Conservation (phyloP, 2,329 filamentous ascomycete genomes). For the Ophiocordyceps polyrhachis-furcata region DNA sequence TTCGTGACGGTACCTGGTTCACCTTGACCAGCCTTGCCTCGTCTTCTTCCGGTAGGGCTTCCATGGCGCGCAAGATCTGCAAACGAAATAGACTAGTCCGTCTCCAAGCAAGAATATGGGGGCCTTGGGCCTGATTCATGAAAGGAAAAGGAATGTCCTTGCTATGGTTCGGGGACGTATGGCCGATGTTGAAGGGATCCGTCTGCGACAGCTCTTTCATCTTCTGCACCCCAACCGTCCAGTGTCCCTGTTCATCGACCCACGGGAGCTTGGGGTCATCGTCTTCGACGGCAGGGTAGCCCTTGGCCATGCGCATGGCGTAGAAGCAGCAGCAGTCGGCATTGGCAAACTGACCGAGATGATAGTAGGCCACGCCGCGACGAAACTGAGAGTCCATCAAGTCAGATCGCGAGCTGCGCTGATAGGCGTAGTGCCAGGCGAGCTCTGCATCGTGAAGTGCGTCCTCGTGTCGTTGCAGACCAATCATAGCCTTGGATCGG, state of each 20-base stretch:
- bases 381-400: conserved; percentile 72
- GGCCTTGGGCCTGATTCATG: not conserved
- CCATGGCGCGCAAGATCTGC: conserved; percentile 26
- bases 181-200: conserved; percentile 12
- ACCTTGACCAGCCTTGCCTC: conserved; percentile 26
- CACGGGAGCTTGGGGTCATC: conserved; percentile 10
- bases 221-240: conserved; percentile 19
- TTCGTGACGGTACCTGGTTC: conserved; percentile 11
- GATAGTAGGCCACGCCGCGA: conserved; percentile 54
- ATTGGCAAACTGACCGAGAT: conserved; percentile 54
- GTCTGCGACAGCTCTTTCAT: conserved; percentile 11
- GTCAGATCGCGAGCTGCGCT: conserved; percentile 54
- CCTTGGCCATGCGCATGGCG: conserved; percentile 23
- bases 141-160: not conserved
- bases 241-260: conserved; percentile 28
- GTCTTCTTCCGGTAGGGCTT: conserved; percentile 23
- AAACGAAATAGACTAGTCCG: conserved; percentile 26
- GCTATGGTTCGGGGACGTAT: not conserved
- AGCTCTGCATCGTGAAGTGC: conserved; percentile 54
- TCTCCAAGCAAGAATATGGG: conserved; percentile 13
- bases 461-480: conserved; percentile 37
- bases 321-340: conserved; percentile 52
- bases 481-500: conserved; percentile 61
- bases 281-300: conserved; percentile 12
- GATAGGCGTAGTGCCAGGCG: conserved; percentile 40